Base-by-base conservation (phyloP, 768 basidiomycete species). In the Mycena polygramma region DNA sequence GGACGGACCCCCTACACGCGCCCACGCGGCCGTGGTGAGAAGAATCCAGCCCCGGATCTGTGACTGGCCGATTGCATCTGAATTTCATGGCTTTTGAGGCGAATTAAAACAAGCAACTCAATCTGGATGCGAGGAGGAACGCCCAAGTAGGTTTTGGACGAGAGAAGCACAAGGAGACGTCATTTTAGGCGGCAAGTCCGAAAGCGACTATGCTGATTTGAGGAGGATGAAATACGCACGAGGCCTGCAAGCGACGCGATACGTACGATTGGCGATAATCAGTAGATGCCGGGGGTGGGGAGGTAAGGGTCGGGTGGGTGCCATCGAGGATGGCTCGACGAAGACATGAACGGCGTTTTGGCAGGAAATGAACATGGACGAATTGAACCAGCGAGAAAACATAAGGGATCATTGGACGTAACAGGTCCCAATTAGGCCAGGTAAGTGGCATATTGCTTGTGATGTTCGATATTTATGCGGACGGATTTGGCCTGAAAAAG, bases 251-350 rank as follows among this genome's bases (percentile, higher is more conserved):
- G 53, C 58, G 37, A 61, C 52, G 30, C 14, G 52, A 30, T 71
- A 71, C 70, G 70, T 71, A 71, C 70, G 65, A 66, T 71, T 54
- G 49, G 53, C 53, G 70, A 71, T 71, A 67, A 67, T 71, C 65
- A 66, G 19, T 35, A 45, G 65, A 71, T 71, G 49, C 65, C 70
- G 61, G 26, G 70, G 60, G 55, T 35, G 48, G 22, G 60, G 30
- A 15, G 17, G 55, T 7, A 30, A 43, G 45, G 45, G 52, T 57
- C 60, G 37, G 7, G 11, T 43, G 14, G 14, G 3, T 51, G 30
- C 7, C 39, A 46, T 39, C n/a, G 45, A 53, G 51, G 41, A 22
- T 41, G 35, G 35, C 63, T 19, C 39, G 24, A 45, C 54, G 59
- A 37, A 62, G 54, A 70, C 69, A 70, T 70, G 63, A 70, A 70